Base-by-base conservation (phyloP, 495 filamentous ascomycete genomes). In the Penicillium manginii region DNA sequence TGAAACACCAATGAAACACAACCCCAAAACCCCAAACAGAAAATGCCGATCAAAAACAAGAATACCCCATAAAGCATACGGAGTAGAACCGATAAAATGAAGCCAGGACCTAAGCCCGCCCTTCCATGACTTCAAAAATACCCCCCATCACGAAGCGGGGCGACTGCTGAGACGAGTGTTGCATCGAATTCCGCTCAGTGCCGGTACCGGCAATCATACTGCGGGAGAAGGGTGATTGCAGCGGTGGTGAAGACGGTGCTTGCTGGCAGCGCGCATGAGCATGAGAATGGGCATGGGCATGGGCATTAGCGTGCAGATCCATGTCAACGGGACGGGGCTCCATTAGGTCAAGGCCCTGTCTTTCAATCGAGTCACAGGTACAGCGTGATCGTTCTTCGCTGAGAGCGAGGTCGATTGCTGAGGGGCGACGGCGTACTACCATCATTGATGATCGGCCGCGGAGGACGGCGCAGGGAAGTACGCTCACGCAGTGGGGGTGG, bases 111-210 rank as follows among this genome's bases (percentile, higher is more conserved):
- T 60, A 80, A 22, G 68, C 70, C 23, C 66, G 58, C 4, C 75
- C 77, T 45, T 80, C 77, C 77, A 80, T 77, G n/a, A 79, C 75
- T 62, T 80, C 77, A 56, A 78, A 74, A 26, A 80, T 80, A 10
- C 77, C 77, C 17, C 75, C 75, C 74, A 80, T 78, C 6, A 80
- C 77, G 55, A 74, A 76, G 8, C 70, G 59, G 14, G 73, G 76
- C 40, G 15, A 18, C 40, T 29, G 26, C 26, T 29, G 26, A 29
- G 26, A 29, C 26, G 26, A 29, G 26, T 71, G 72, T 48, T 63
- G 63, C 12, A 53, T 50, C 6, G n/a, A 11, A 33, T 52, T 51
- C 8, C 37, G 42, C 10, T 57, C 46, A 22, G 5, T 29, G 45
- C 22, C 29, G 0, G 26, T 21, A 40, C 40, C 26, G 3, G 10